Evolutionary conservation across 805 yeast species (phyloP), one percentile per base, ranked within the genome.

Genomic region (Candida glaebosa): DNA sequence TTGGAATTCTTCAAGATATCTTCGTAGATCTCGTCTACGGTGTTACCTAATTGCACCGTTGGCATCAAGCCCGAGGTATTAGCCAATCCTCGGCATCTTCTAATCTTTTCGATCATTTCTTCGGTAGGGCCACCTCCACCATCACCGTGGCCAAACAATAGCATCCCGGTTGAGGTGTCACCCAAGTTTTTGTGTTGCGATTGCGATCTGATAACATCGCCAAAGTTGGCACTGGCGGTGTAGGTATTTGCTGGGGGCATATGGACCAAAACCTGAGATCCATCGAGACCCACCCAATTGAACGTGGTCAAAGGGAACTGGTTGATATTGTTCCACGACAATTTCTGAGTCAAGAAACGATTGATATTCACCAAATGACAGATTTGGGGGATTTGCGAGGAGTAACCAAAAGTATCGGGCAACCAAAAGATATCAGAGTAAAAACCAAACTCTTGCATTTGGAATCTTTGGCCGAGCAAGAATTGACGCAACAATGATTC

Each of bases 71-170:
- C 95, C 5, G 89, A 93, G 10, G 83, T 83, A 55, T 91, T 85
- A 16, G 89, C 76, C 45, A 90, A 61, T 12, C 97, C 97, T 56
- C 98, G 77, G 59, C 91, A 83, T 52, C 98, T 81, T 57, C 98
- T 80, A 56, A 91, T 73, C 59, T 88, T 90, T 58, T 93, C 98
- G 48, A 91, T 55, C 96, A 89, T 90, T 56, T 87, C 96, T 31
- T 86, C 85, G 3, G 87, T 82, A 35, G 99, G 98, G 5, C 99
- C 99, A 49, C 99, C 99, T 47, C 99, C 99, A 53, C 99, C 99
- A 60, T 91, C 99, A 54, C 99, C 99, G 53, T 85, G 82, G 31
- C 99, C 99, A 53, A 78, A 93, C 33, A 89, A 69, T 56, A 93
- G 67, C 52, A 91, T 69, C 0, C 96, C 91, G 7, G 86, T 80